Base-by-base conservation (phyloP, 371 early-diverging fungal species). In the Syncephalastrum racemosum region DNA sequence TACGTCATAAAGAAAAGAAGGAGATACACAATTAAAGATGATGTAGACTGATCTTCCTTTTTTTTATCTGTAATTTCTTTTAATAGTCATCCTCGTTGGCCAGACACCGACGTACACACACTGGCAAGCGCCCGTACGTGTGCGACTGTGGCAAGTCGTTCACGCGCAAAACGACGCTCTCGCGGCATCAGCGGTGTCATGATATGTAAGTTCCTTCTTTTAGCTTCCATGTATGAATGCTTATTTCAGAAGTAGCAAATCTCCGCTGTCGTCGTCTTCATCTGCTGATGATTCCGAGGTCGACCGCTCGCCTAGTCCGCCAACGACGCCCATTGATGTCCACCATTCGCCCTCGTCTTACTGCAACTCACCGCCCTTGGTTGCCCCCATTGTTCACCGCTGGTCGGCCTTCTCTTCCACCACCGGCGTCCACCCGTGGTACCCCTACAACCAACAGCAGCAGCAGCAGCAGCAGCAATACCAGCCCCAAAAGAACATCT, bases 91-190 rank as follows among this genome's bases (percentile, higher is more conserved):
- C 73, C 24, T 69, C 70, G 4, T 55, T 73, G 42, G 73, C 73
- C 3, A 62, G 73, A 48, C 73, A 73, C 49, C 63, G 73, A 46
- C 67, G 73, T 43, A 73, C 73, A 1, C 73, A 73, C 46, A 73
- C 73, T 14, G 73, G 73, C 8, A 69, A 67, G 45, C 64, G 73
- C 6, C 73, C 73, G 10, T 73, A 73, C 52, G 67, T 69, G 14
- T 73, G 73, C 41, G 63, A 65, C 46, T 83, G 83, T 68, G 75
- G 70, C 42, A 77, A 78, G 63, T 70, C 80, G 19, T 83, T 80
- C 53, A 79, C 79, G 53, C 81, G 86, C 54, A 83, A 83, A 70
- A 84, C 84, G 2, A 85, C 82, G 6, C 59, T 87, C 36, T 82
- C 82, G 24, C 80, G 81, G 56, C 87, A 87, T 54, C 76, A 76